phyloP scores from a whole-genome alignment of 495 filamentous ascomycete species.

The Aspergillus biplanus region DNA sequence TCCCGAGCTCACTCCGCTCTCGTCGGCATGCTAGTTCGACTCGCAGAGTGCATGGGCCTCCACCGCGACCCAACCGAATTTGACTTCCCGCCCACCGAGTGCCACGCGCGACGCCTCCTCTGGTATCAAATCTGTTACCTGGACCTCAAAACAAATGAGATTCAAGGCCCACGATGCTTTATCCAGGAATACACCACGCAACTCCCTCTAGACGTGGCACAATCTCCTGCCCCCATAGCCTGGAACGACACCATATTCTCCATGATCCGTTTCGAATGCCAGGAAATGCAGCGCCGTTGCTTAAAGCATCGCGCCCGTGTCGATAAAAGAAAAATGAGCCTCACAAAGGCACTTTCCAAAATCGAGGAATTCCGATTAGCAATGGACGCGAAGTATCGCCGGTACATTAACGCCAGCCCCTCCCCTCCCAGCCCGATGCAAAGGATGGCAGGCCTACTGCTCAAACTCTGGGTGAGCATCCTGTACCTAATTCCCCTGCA shows the following conservation, averaged over 20 bases:
- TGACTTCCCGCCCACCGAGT: background rate
- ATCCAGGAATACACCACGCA: conserved; percentile 14
- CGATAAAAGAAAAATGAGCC: conserved; percentile 57
- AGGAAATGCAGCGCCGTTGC: conserved; percentile 70
- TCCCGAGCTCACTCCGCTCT: conserved; percentile 12
- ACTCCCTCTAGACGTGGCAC: background rate
- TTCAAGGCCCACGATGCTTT: conserved; percentile 10
- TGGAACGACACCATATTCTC: conserved; percentile 72
- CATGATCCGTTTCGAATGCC: conserved; percentile 70
- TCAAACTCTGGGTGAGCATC: conserved; percentile 12
- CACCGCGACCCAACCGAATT: conserved; percentile 13
- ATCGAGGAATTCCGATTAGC: conserved; percentile 7
- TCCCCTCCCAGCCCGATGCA: conserved; percentile 5
- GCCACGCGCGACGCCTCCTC: conserved; percentile 9
- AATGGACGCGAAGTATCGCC: conserved; percentile 14
- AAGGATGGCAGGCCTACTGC: background rate
- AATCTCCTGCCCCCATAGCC: background rate
- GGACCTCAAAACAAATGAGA: conserved; percentile 5
- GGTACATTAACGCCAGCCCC: background rate
- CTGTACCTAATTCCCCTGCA: conserved; percentile 22
- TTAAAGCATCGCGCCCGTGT: conserved; percentile 65
- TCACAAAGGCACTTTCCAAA: conserved; percentile 13
- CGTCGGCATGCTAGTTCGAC: conserved; percentile 4
- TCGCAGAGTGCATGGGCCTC: conserved; percentile 17
- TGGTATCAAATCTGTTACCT: conserved; percentile 18